Evolutionary conservation across 2,329 filamentous ascomycete species (phyloP).

Genomic region (Emydomyces testavorans): DNA sequence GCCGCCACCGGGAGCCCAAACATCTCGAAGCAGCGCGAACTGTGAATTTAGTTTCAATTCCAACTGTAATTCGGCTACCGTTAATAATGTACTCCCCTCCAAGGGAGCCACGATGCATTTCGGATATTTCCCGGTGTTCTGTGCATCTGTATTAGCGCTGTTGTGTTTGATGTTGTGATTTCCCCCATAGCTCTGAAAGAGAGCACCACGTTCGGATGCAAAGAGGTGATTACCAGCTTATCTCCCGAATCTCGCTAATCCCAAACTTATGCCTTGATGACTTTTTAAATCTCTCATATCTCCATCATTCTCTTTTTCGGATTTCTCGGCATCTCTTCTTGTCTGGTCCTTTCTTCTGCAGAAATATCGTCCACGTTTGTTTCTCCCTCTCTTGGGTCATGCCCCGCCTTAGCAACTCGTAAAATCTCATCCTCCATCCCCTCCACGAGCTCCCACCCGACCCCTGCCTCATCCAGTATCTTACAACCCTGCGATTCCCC

Average conservation of each 20-base stretch:
- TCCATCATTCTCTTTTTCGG: constrained; percentile 41
- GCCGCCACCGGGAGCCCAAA: background rate
- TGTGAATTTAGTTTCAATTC: background rate
- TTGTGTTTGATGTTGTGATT: background rate
- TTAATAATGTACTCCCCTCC: constrained; percentile 2
- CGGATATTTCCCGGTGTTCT: background rate
- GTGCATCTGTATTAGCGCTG: background rate
- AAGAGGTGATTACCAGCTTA: too few relatives aligned
- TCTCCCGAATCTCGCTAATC: too few relatives aligned
- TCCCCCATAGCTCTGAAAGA: too few relatives aligned
- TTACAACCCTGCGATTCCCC: constrained; percentile 63
- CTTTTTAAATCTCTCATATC: constrained; percentile 13
- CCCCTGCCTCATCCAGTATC: constrained; percentile 58
- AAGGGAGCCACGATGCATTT: background rate
- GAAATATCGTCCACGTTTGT: constrained; percentile 32
- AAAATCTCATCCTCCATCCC: constrained; percentile 76
- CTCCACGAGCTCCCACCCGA: constrained; percentile 59
- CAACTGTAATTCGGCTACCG: constrained; percentile 5
- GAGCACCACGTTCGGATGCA: too few relatives aligned
- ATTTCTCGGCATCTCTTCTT: constrained; percentile 32
- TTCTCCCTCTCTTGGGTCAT: constrained; percentile 34
- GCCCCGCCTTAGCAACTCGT: constrained; percentile 70
- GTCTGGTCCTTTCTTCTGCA: constrained; percentile 29
- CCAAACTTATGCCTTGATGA: too few relatives aligned
- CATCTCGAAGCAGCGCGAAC: background rate